Evolutionary conservation across 805 yeast species (phyloP).

Genomic region (Suhomyces sp.): DNA sequence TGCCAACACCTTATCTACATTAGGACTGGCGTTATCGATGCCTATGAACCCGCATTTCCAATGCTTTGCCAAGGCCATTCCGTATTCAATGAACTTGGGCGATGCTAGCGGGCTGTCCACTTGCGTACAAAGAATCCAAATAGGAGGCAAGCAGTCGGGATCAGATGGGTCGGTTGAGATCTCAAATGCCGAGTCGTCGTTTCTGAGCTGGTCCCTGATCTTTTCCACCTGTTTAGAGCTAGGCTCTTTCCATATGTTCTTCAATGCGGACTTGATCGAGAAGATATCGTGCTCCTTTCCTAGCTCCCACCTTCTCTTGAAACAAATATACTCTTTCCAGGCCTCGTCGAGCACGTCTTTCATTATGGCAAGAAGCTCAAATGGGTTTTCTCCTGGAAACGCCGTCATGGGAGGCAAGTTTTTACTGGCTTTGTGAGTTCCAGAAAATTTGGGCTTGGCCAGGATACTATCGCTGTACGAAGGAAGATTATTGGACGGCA

Average conservation of each 20-base stretch:
- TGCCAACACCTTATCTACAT: conserved; percentile 57
- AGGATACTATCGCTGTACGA: conserved; percentile 39
- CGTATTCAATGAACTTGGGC: conserved; percentile 57
- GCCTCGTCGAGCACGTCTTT: conserved; percentile 64
- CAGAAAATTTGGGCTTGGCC: not conserved
- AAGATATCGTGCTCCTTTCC: conserved; percentile 70
- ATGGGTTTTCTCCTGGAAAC: conserved; percentile 20
- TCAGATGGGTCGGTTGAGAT: conserved; percentile 33
- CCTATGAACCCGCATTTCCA: conserved; percentile 70
- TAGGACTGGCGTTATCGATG: conserved; percentile 52
- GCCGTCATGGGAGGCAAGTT: conserved; percentile 8
- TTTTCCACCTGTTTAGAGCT: conserved; percentile 19
- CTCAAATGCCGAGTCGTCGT: conserved; percentile 27
- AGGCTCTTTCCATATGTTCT: conserved; percentile 53
- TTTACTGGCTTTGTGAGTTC: not conserved
- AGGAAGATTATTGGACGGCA: conserved; percentile 65
- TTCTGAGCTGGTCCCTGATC: conserved; percentile 25
- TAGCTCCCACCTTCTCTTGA: conserved; percentile 53
- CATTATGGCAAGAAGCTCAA: conserved; percentile 44
- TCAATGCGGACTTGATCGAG: conserved; percentile 55
- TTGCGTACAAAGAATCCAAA: conserved; percentile 66
- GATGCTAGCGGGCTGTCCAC: conserved; percentile 54
- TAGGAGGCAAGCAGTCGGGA: conserved; percentile 54
- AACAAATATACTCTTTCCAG: conserved; percentile 64
- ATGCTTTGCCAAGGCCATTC: conserved; percentile 50